Conservation (phyloP, 1,284 basidiomycete genomes). For the Mycena citricolor region DNA sequence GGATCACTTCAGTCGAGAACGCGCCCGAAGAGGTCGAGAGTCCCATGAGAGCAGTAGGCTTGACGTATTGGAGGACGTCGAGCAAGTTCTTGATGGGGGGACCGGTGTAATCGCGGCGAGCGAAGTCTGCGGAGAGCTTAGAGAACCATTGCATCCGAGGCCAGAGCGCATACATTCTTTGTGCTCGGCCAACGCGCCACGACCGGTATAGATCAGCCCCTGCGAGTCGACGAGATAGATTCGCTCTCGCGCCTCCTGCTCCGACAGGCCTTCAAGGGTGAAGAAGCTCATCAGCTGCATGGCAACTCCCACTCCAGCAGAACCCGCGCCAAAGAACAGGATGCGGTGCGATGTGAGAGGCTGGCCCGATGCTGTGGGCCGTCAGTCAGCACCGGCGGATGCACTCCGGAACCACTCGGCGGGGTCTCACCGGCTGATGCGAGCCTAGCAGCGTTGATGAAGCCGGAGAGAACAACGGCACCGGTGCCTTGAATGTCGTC, state of each 20-base stretch:
- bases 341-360: constrained; percentile 80
- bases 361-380: constrained; percentile 68
- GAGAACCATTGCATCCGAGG: neutral
- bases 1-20: constrained; percentile 77
- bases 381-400: too few species aligned
- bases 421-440: constrained; percentile 44
- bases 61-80: constrained; percentile 83
- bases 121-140: constrained; percentile 57
- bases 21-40: constrained; percentile 79
- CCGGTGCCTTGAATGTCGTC: constrained; percentile 91
- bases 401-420: neutral
- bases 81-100: constrained; percentile 74
- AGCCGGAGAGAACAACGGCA: constrained; percentile 88
- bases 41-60: constrained; percentile 90
- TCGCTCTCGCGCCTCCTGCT: constrained; percentile 74
- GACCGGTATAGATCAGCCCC: constrained; percentile 75
- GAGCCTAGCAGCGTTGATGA: constrained; percentile 85
- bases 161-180: constrained; percentile 63
- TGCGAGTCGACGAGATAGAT: constrained; percentile 89
- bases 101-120: constrained; percentile 77
- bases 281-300: constrained; percentile 90
- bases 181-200: constrained; percentile 77
- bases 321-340: constrained; percentile 89
- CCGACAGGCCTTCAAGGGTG: constrained; percentile 71
- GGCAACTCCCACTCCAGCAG: constrained; percentile 87